phyloP scores from a whole-genome alignment of 2,329 filamentous ascomycete genomes.

The Colletotrichum aenigma region DNA sequence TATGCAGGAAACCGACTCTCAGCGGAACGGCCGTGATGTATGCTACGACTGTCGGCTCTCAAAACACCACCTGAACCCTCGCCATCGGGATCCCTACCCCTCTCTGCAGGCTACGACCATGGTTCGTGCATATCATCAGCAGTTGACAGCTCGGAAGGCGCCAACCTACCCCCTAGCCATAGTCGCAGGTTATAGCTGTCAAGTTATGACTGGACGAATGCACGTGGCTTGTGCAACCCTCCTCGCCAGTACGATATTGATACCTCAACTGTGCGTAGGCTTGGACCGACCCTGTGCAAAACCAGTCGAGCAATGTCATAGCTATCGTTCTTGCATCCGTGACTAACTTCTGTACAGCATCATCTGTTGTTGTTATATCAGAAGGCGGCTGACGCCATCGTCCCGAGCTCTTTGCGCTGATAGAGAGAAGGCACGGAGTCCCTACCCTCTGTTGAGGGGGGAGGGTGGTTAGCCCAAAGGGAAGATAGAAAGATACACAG shows the following conservation, averaged over 20 bases:
- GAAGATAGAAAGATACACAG: neutral
- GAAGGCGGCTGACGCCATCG: neutral
- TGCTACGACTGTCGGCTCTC: slow-evolving; percentile 5
- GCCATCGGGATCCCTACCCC: neutral
- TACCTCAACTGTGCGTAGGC: neutral
- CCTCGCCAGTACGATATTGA: neutral
- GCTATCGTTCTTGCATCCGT: neutral
- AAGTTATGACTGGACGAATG: neutral
- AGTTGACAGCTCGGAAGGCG: neutral
- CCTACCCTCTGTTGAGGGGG: neutral
- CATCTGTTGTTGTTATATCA: too few species aligned
- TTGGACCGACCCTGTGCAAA: neutral
- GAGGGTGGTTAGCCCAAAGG: neutral
- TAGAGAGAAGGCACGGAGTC: neutral
- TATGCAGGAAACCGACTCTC: slow-evolving; percentile 12
- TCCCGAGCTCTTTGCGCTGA: neutral
- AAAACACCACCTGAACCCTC: neutral
- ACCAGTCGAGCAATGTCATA: neutral
- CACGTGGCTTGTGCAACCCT: neutral
- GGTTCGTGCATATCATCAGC: neutral
- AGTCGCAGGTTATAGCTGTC: neutral
- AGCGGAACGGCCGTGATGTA: neutral
- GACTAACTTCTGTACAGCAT: neutral
- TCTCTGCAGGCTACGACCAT: neutral
- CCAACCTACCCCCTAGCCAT: neutral